Evolutionary conservation across 2,329 filamentous ascomycete genomes (phyloP), one percentile per base, ranked within the genome.

Genomic region (Stemphylium beticola): DNA sequence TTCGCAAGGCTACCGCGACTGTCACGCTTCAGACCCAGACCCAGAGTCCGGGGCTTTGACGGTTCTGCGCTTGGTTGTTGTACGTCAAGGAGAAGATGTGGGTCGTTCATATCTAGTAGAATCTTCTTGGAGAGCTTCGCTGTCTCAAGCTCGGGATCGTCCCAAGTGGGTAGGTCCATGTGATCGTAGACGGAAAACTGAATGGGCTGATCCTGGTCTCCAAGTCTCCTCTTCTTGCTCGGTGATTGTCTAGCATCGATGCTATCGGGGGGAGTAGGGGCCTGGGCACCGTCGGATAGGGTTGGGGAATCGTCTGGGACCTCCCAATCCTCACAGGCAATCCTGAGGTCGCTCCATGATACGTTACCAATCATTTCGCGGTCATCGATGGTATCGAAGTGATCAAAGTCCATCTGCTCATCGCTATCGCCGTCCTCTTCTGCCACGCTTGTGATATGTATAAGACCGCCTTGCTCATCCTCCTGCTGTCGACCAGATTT

Each of bases 321-420:
- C 50, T 90, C 87, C 90, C 92, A 98, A 72, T 97, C 91, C 55
- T 91, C 86, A 68, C 93, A 97, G 5, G 95, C 85, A 41, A 96
- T 85, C 53, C 91, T 86, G 50, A 99, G 85, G 67, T 98, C 93
- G 47, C 88, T 85, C 74, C 93, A 84, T 0, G 85, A 90, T 57
- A 91, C 85, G 2, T 91, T 91, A 29, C 87, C 90, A 15, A 95
- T 81, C 17, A 82, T 84, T 65, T 93, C 89, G 12, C 84, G 68
- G 8, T 86, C 84, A 18, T 82, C 77, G 24, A 83, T 78, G 22
- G 77, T 79, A 44, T 85, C 83, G 22, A 83, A 70, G 37, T 78
- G 62, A 10, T 79, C 76, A 29, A 83, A 75, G 4, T 80, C 76
- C 54, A 78, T 79, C 20, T 81, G 78, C 12, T 76, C 74, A 24